Base-by-base conservation (phyloP, 805 yeast genomes). In the Lipomyces starkeyi region DNA sequence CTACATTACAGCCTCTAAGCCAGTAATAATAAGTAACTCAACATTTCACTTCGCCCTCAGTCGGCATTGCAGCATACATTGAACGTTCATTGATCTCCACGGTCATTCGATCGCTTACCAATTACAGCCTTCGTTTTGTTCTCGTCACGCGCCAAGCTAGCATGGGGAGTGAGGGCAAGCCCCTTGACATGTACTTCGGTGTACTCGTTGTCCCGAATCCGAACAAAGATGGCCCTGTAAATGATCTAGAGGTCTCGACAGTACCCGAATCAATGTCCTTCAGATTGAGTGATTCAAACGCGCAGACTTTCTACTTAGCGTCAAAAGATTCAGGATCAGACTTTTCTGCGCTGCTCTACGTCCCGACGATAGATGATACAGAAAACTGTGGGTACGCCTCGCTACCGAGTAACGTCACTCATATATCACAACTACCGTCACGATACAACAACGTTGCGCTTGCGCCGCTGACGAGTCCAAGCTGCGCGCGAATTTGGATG, bases 201-300 rank as follows among this genome's bases (percentile, higher is more conserved):
- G 72, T 64, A n/a, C 68, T 67, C 61, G 72, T 69, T 11, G 57
- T 69, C 34, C 72, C 72, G 7, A 67, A 61, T 56, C 56, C 58
- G 17, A 43, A 34, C 53, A 43, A 55, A 25, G 47, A 57, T 29
- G 32, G 35, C n/a, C 4, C 43, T 3, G 47, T 11, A 53, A n/a
- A 29, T 37, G 17, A 52, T 40, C 55, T 34, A n/a, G 56, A 55
- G 27, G 58, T 68, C n/a, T 17, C 35, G 17, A 59, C 63, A 17
- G 62, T 69, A 37, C 63, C 71, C 20, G 37, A 35, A 27, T n/a
- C 55, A 2, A 55, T 63, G 40, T 69, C 72, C 22, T 69, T 69
- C 62, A 25, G 59, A 13, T n/a, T 37, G 29, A 5, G 13, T 14
- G 58, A 43, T 53, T 32, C 40, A 54, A 7, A 25, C n/a, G 66